phyloP scores from a whole-genome alignment of 179 eudicot species.

The Beta macrorhiza region DNA sequence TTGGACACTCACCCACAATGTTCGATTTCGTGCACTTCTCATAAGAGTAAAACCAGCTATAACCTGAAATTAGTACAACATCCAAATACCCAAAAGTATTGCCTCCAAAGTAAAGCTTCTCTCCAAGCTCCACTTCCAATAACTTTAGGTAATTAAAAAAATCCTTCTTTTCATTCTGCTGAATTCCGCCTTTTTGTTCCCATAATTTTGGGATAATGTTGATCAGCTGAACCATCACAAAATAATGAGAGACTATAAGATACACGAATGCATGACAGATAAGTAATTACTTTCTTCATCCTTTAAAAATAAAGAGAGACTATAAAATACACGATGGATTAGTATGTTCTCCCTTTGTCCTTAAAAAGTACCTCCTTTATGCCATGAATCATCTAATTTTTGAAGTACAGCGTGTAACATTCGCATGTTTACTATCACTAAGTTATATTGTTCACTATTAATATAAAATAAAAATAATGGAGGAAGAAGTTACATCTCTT shows the following conservation, averaged over 20 bases:
- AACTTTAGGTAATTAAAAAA: conserved; percentile 2
- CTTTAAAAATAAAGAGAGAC: too few relatives aligned
- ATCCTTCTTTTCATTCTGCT: conserved; percentile 5
- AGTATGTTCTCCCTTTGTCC: too few relatives aligned
- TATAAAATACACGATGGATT: too few relatives aligned
- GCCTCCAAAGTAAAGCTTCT: conserved; percentile 22
- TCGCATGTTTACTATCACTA: too few relatives aligned
- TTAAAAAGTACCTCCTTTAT: too few relatives aligned
- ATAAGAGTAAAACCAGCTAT: conserved; percentile 12
- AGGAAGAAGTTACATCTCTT: too few relatives aligned
- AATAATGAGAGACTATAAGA: background rate
- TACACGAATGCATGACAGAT: too few relatives aligned
- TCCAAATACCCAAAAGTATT: conserved; percentile 15
- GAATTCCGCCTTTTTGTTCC: background rate
- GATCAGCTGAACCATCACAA: background rate
- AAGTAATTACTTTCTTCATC: too few relatives aligned
- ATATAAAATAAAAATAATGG: too few relatives aligned
- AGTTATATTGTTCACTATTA: too few relatives aligned
- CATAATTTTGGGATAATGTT: background rate
- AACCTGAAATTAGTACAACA: conserved; percentile 14
- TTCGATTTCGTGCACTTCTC: background rate
- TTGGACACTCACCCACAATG: conserved; percentile 1
- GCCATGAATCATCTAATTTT: too few relatives aligned
- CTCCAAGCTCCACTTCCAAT: conserved; percentile 13
- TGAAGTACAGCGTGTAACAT: too few relatives aligned